Percentiles rank a stretch among this genome's conserved stretches.
Conservation (phyloP, 2,329 filamentous ascomycete species). For the Calonectria pauciramosa region DNA sequence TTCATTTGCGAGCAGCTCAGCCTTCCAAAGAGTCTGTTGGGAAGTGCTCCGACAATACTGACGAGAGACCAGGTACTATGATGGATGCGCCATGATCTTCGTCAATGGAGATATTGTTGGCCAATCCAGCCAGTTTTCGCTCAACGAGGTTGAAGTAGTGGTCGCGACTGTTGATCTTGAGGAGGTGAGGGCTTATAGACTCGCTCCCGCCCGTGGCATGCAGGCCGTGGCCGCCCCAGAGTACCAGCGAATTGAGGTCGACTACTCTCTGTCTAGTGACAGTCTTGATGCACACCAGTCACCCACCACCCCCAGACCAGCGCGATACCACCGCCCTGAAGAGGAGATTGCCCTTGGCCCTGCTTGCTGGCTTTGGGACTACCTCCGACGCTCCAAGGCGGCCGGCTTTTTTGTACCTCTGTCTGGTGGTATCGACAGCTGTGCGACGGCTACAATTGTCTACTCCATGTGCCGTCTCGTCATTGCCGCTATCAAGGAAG, state of each 20-base stretch:
- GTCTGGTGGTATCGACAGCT: conserved; percentile 46
- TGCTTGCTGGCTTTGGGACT: conserved; percentile 64
- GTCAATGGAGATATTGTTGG: conserved; percentile 74
- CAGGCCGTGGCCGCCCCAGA: conserved; percentile 62
- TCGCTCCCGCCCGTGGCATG: conserved; percentile 66
- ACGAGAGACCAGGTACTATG: conserved; percentile 49
- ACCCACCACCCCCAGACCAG: neutral
- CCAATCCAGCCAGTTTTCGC: conserved; percentile 73
- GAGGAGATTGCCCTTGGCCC: conserved; percentile 40
- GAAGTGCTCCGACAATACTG: neutral
- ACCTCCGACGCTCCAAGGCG: conserved; percentile 62
- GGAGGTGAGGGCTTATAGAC: conserved; percentile 75
- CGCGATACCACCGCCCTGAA: conserved; percentile 36
- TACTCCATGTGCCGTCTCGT: neutral
- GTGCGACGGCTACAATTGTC: neutral
- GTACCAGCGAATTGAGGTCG: conserved; percentile 36
- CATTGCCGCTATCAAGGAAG: neutral
- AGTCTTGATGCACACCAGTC: neutral
- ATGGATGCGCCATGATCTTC: conserved; percentile 72
- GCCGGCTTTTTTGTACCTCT: conserved; percentile 57
- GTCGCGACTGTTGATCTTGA: conserved; percentile 78
- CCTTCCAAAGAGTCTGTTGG: neutral
- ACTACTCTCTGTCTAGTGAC: neutral
- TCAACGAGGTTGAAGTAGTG: conserved; percentile 72
- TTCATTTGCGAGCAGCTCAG: neutral